Base-by-base conservation (phyloP, 1,139 yeast species). In the Zygosaccharomyces pseudobailii region DNA sequence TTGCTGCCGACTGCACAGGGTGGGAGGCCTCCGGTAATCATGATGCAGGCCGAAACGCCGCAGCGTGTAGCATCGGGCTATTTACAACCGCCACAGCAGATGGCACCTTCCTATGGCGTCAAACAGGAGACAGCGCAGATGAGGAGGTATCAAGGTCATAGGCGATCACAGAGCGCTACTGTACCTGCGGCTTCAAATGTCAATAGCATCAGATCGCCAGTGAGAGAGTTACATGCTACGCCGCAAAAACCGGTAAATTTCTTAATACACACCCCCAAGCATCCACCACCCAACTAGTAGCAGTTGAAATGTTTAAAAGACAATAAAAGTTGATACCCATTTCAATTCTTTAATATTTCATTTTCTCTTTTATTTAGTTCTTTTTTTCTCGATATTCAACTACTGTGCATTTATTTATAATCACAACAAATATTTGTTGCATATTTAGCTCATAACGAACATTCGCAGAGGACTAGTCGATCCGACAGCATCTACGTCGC, bases 201-300 rank as follows among this genome's bases (percentile, higher is more conserved):
- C 3, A 41, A 23, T 30, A 4, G 19, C 33, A 30, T 30, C 19
- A 51, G 43, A 33, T 56, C 61, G 9, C 61, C 61, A 2, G 47
- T 36, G 20, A 46, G 53, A 37, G 48, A 46, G n/a, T 25, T 46
- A n/a, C 51, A 48, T 9, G 49, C 49, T 25, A 43, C 48, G 6
- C 53, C 54, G 5, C 59, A 52, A 36, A 49, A 54, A 32, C 61
- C 59, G 13, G 63, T 61, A 8, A 58, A 59, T 42, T 61, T 61
- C 46, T 45, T 61, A 38, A 59, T 61, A 22, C 62, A 59, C 42
- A 61, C 65, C 3, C 65, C 63, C 23, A 61, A 57, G 42, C 62
- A 61, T 43, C 63, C 63, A 19, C 63, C 63, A 9, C 62, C 62
- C 36, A 53, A 54, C 22, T 55, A 37, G 23, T 32, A 20, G 22